Percentiles rank a stretch among this genome's conserved stretches.
Evolutionary conservation across 148 eudicot genomes (phyloP).

Genomic region (Diospyros kaki): DNA sequence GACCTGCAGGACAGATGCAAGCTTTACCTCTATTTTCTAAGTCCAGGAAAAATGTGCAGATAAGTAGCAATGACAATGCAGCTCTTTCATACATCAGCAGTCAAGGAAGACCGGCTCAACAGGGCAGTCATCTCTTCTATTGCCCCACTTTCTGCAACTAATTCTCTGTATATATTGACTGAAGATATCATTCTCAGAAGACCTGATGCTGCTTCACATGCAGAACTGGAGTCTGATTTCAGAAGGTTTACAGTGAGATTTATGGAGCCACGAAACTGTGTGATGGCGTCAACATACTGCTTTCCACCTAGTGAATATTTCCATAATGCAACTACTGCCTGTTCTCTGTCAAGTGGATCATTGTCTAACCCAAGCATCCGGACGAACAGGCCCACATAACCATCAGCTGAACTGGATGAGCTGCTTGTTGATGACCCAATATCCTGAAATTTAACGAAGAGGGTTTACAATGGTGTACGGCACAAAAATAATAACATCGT

Average conservation of each 20-base stretch:
- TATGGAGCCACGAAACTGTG: constrained; percentile 57
- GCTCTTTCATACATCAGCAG: constrained; percentile 45
- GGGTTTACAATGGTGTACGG: background rate
- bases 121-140: constrained; percentile 73
- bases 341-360: constrained; percentile 74
- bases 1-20: constrained; percentile 48
- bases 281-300: constrained; percentile 54
- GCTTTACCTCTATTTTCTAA: constrained; percentile 13
- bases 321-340: constrained; percentile 74
- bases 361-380: constrained; percentile 89
- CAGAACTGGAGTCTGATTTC: constrained; percentile 51
- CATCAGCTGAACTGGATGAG: constrained; percentile 45
- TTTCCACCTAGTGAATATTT: constrained; percentile 78
- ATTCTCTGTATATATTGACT: constrained; percentile 57
- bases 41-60: background rate
- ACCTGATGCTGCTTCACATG: constrained; percentile 89
- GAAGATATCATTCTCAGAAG: constrained; percentile 72
- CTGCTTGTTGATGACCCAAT: constrained; percentile 26
- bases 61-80: constrained; percentile 5
- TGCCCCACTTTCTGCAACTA: constrained; percentile 74
- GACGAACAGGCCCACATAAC: constrained; percentile 64
- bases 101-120: constrained; percentile 57
- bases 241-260: constrained; percentile 69
- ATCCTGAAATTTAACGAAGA: constrained; percentile 36
- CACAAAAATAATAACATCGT: background rate